phyloP scores from a whole-genome alignment of 345 rosid species.

The Clausena lansium region DNA sequence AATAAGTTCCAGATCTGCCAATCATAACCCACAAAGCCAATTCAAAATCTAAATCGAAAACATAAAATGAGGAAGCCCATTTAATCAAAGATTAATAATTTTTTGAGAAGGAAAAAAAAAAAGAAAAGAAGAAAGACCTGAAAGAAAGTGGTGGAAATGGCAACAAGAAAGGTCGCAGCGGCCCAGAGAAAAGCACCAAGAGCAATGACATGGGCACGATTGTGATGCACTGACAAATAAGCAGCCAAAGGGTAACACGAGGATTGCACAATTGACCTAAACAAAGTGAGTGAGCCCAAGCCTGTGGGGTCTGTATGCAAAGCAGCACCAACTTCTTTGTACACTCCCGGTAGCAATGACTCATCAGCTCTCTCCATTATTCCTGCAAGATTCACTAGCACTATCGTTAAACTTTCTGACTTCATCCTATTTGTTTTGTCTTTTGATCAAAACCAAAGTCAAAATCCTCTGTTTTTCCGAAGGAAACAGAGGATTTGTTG shows the following conservation, averaged over 20 bases:
- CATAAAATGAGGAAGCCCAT: no score
- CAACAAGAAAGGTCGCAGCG: slow-evolving; percentile 64
- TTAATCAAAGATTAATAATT: no score
- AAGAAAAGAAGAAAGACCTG: slow-evolving; percentile 39
- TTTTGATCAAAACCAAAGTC: no score
- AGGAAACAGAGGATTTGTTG: background rate
- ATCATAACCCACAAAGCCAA: no score
- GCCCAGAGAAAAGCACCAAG: slow-evolving; percentile 75
- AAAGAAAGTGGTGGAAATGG: slow-evolving; percentile 52
- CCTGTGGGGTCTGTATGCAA: slow-evolving; percentile 60
- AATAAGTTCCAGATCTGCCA: no score
- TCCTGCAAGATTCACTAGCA: slow-evolving; percentile 62
- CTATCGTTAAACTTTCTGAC: slow-evolving; percentile 44
- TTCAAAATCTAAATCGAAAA: no score
- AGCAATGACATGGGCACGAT: slow-evolving; percentile 69
- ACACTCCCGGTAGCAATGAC: slow-evolving; percentile 66
- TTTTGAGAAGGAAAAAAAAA: background rate
- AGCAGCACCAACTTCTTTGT: slow-evolving; percentile 63
- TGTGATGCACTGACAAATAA: slow-evolving; percentile 49
- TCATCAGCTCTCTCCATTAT: slow-evolving; percentile 71
- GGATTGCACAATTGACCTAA: slow-evolving; percentile 63
- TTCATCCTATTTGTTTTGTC: slow-evolving; percentile 30
- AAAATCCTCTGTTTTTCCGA: slow-evolving; percentile 1
- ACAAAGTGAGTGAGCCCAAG: slow-evolving; percentile 53
- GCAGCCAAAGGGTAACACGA: slow-evolving; percentile 68